Base-by-base conservation (phyloP, 352 stramenopile species). In the Globisporangium megalacanthum region DNA sequence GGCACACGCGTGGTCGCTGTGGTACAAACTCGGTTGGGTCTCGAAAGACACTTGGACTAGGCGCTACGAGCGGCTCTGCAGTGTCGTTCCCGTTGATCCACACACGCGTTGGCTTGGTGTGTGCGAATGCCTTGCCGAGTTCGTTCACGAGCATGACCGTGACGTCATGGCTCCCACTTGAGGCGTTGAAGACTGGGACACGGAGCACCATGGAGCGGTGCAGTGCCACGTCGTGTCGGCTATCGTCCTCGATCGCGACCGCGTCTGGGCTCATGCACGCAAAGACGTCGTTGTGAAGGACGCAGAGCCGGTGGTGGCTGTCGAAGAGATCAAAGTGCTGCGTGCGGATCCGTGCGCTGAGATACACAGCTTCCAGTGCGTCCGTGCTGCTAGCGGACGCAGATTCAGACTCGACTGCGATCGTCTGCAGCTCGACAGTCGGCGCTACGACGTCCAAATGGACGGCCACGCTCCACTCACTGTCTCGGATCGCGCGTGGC, bases 291-390 rank as follows among this genome's bases (percentile, higher is more conserved):
- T 86, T 72, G 17, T 83, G 54, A 1, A 78, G 54, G 4, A 83
- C 49, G 39, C 73, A 86, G 15, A 88, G 54, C 0, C 72, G 75
- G 22, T 73, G 66, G 6, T 35, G 59, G 14, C 55, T 50, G 58
- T 86, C 75, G 3, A 56, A 55, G 3, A 73, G 44, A 39, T 87
- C 66, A 47, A 89, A 85, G 6, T 72, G 45, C 10, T 52, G 69
- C 13, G 76, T 80, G 6, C 69, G 62, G 19, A 89, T 60, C 48
- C 44, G 61, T 8, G 47, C 76, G 10, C 48, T 63, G 33, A 72
- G 60, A 47, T 64, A 54, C 46, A 50, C 33, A 2, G 22, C 31
- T 17, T 60, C 46, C 19, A 13, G 35, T 39, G 6, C 49, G 41
- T 60, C 33, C 17, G 41, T 31, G 1, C 22, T 52, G 1, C 53